These are phyloP conservation scores for Teunomyces gatunensis DNA, from an alignment of 805 yeast genomes.

Conservation along the genomic window DNA sequence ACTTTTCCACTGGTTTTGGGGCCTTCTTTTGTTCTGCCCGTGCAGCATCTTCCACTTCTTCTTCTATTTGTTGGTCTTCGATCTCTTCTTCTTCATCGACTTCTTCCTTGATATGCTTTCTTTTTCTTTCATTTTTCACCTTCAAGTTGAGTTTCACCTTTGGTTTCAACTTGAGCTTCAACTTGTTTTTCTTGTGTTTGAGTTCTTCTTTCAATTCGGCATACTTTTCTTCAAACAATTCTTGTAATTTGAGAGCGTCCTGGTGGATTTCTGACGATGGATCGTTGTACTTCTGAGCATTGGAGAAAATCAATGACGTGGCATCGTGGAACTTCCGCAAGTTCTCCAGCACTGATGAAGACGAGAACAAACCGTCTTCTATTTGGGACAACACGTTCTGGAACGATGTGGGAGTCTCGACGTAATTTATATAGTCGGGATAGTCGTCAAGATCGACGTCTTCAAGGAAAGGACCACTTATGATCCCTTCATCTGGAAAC, in stretches of 20 bases:
- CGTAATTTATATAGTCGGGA: slow-evolving; percentile 77
- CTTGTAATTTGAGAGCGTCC: slow-evolving; percentile 64
- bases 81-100: slow-evolving; percentile 17
- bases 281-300: slow-evolving; percentile 77
- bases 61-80: slow-evolving; percentile 5
- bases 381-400: slow-evolving; percentile 41
- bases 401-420: slow-evolving; percentile 74
- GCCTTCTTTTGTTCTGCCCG: not conserved
- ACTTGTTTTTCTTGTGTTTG: slow-evolving; percentile 13
- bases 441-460: slow-evolving; percentile 67
- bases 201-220: slow-evolving; percentile 24
- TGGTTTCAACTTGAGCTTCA: slow-evolving; percentile 28
- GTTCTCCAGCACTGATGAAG: slow-evolving; percentile 33
- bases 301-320: slow-evolving; percentile 62
- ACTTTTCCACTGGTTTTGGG: slow-evolving; percentile 6
- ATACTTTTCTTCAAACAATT: slow-evolving; percentile 46
- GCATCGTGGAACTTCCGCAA: slow-evolving; percentile 61
- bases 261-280: slow-evolving; percentile 67
- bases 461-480: slow-evolving; percentile 72
- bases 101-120: slow-evolving; percentile 19
- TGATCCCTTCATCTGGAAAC: slow-evolving; percentile 47
- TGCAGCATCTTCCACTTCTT: slow-evolving; percentile 4
- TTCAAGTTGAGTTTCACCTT: slow-evolving; percentile 30
- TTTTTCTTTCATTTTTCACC: slow-evolving; percentile 16
- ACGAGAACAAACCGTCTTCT: not conserved